Percentiles rank a stretch among this genome's conserved stretches.
Conservation (phyloP, 176 grass and related monocot species). For the Oryza officinalis region DNA sequence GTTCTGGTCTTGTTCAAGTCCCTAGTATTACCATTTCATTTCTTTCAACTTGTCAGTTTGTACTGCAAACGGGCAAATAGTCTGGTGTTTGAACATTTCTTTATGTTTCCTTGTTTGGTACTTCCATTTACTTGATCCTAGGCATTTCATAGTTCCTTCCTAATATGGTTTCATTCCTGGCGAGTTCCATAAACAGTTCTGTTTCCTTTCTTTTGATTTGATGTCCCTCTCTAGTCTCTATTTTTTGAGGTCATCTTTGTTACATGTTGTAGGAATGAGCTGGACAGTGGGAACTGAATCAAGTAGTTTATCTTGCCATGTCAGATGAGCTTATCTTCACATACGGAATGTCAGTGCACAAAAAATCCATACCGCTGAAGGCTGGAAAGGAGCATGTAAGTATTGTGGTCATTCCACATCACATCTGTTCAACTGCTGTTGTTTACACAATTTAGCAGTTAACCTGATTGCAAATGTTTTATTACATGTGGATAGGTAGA, state of each 20-base stretch:
- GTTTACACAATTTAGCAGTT: constrained; percentile 7
- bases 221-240: neutral
- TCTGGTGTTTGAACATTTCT: neutral
- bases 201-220: neutral
- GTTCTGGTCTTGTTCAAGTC: neutral
- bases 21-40: neutral
- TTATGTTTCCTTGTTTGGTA: neutral
- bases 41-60: neutral
- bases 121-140: neutral
- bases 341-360: constrained; percentile 8
- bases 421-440: neutral
- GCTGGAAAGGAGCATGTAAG: constrained; percentile 3
- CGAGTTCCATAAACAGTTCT: neutral
- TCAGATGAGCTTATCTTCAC: neutral
- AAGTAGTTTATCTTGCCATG: neutral
- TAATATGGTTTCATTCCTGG: neutral
- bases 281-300: neutral
- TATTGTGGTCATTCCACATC: constrained; percentile 17
- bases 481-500: constrained; percentile 6
- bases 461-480: constrained; percentile 22
- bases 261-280: neutral
- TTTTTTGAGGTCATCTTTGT: neutral
- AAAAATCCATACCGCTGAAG: neutral
- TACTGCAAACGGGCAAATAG: neutral
- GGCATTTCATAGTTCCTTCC: neutral